These are phyloP conservation scores for Mucor sp. DNA, from an alignment of 371 early-diverging fungal genomes.

Conservation along the genomic window DNA sequence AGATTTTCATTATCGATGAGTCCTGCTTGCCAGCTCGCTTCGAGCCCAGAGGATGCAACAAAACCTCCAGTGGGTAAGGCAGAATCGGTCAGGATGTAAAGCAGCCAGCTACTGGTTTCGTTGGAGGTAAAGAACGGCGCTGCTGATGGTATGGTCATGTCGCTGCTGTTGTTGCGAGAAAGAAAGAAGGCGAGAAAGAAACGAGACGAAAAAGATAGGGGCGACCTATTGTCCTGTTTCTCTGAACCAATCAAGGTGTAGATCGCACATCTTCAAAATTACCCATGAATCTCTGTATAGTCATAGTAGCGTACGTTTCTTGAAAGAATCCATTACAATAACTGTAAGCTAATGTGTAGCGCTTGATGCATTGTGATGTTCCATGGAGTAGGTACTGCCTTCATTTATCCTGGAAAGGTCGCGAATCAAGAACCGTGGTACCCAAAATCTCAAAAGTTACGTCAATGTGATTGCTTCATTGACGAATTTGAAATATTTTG, in stretches of 20 bases:
- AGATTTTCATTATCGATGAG: conserved; percentile 46
- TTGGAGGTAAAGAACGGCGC: conserved; percentile 34
- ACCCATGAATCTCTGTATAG: neutral
- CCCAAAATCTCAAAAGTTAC: no score
- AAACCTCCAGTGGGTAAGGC: conserved; percentile 92
- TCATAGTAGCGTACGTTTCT: no score
- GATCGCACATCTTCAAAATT: neutral
- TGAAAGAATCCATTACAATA: no score
- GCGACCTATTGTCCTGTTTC: neutral
- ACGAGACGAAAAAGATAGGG: neutral
- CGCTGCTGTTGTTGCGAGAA: neutral
- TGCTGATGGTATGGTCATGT: neutral
- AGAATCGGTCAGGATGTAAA: conserved; percentile 86
- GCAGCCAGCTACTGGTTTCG: conserved; percentile 67
- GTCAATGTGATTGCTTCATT: no score
- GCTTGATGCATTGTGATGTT: no score
- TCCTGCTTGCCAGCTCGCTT: conserved; percentile 69
- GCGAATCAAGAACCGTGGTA: no score
- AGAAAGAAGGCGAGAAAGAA: neutral
- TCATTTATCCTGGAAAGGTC: no score
- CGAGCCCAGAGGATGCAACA: conserved; percentile 82
- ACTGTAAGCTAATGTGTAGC: no score
- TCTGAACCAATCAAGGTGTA: neutral
- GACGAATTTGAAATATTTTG: no score
- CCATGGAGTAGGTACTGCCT: no score